Evolutionary conservation across 495 filamentous ascomycete species (phyloP).

Genomic region (Hypomontagnella monticulosa): DNA sequence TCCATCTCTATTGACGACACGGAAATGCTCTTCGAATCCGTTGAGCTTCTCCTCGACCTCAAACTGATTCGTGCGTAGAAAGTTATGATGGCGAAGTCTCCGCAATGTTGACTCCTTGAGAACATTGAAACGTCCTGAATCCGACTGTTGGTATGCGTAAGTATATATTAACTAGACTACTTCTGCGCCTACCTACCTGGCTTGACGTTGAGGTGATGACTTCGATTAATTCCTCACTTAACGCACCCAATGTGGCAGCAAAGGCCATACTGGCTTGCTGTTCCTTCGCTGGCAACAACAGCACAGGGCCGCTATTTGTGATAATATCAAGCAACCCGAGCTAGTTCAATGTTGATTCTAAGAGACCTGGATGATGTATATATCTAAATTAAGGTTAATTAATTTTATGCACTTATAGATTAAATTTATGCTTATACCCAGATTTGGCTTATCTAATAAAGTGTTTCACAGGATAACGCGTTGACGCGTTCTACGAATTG

Average conservation of each 20-base stretch:
- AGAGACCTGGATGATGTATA: no score
- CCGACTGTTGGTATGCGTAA: conserved; percentile 45
- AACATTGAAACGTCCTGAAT: conserved; percentile 58
- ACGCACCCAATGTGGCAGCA: conserved; percentile 54
- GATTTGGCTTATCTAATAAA: conserved; percentile 7
- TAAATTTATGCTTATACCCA: not conserved
- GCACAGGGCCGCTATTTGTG: not conserved
- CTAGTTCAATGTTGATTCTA: no score
- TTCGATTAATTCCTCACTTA: conserved; percentile 65
- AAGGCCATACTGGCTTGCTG: conserved; percentile 62
- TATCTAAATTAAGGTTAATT: no score
- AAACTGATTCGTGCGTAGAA: conserved; percentile 87
- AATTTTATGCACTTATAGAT: no score
- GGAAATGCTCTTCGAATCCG: conserved; percentile 90
- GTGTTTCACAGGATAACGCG: conserved; percentile 29
- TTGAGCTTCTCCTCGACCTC: conserved; percentile 76
- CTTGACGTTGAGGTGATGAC: conserved; percentile 49
- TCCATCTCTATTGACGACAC: conserved; percentile 77
- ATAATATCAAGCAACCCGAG: not conserved
- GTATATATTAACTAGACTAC: conserved; percentile 1
- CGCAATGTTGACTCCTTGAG: conserved; percentile 62
- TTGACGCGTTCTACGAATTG: conserved; percentile 32
- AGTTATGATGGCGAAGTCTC: conserved; percentile 66
- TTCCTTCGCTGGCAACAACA: conserved; percentile 23
- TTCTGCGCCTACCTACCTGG: conserved; percentile 31